Base-by-base conservation (phyloP, 2,329 filamentous ascomycete species). In the Westerdykella aurantiaca region DNA sequence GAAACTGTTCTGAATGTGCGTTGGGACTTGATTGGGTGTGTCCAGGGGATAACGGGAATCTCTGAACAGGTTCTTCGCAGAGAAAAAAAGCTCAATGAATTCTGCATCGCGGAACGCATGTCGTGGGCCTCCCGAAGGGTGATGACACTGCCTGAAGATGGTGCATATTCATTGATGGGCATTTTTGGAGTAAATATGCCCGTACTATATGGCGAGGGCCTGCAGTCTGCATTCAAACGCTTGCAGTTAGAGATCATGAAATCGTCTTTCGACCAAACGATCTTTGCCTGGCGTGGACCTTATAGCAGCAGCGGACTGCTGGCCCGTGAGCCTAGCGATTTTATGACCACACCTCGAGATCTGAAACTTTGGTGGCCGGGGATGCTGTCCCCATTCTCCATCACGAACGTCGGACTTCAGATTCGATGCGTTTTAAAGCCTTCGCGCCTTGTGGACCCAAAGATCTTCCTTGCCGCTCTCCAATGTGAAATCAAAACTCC, bases 161-260 rank as follows among this genome's bases (percentile, higher is more conserved):
- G 25, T 11, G 50, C 48, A 7, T 56, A 55, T 38, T 53, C 38
- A 17, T 39, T 56, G 13, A 21, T 55, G 5, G 53, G 53, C 2
- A 38, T 51, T 12, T 51, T 51, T 18, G 46, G 47, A 9, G 43
- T 51, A 11, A 48, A 48, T 21, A 51, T 51, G 46, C 37, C 48
- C n/a, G 44, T 48, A 41, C 41, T 51, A 5, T 48, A 51, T 38
- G 46, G 48, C 5, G 48, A 51, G 38, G 48, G 48, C 6, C 17
- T 42, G 3, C 25, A 37, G 23, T 44, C 43, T 17, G 46, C 48
- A 9, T 51, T 51, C 34, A 39, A 42, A 13, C 41, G 48, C 5
- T 29, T 51, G 6, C 48, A 51, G 10, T 42, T 49, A 39, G 43
- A 48, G 35, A 46, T 46, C 37, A 48, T 38, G 42, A 33, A 3